Conservation (phyloP, 805 yeast species). For the Debaryomyces castellii region DNA sequence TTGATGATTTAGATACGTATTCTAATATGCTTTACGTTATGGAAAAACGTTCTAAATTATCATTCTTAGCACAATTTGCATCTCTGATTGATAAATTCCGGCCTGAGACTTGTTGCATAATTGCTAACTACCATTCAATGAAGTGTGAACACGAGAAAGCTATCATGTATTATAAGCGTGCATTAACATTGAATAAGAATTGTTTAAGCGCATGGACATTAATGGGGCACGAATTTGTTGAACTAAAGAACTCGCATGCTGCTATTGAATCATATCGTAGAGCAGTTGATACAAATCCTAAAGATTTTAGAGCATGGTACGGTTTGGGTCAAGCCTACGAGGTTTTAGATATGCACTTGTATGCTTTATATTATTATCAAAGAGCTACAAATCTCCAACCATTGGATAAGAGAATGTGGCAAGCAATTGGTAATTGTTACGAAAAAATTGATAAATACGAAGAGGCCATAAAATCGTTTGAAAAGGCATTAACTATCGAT, state of each 20-base stretch:
- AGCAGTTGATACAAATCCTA: conserved; percentile 85
- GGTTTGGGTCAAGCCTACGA: conserved; percentile 98
- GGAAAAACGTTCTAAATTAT: conserved; percentile 82
- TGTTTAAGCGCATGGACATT: conserved; percentile 94
- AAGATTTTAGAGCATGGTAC: conserved; percentile 97
- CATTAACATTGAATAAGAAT: conserved; percentile 73
- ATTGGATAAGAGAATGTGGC: conserved; percentile 92
- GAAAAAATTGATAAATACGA: conserved; percentile 68
- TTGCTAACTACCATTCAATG: conserved; percentile 91
- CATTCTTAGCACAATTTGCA: conserved; percentile 84
- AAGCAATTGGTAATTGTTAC: conserved; percentile 86
- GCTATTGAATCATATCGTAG: conserved; percentile 94
- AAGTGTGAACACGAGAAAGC: conserved; percentile 94
- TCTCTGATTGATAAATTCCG: conserved; percentile 80
- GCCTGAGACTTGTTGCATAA: conserved; percentile 91
- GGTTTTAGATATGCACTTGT: conserved; percentile 90
- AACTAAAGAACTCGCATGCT: conserved; percentile 92
- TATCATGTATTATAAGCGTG: conserved; percentile 87
- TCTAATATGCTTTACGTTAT: conserved; percentile 94
- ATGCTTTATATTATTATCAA: conserved; percentile 90
- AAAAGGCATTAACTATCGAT: conserved; percentile 66
- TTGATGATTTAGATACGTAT: conserved; percentile 89
- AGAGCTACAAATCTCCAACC: conserved; percentile 87
- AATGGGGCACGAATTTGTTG: conserved; percentile 99
- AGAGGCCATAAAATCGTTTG: conserved; percentile 80